Base-by-base conservation (phyloP, 2,329 filamentous ascomycete species). In the Chaetothyriales sp. region DNA sequence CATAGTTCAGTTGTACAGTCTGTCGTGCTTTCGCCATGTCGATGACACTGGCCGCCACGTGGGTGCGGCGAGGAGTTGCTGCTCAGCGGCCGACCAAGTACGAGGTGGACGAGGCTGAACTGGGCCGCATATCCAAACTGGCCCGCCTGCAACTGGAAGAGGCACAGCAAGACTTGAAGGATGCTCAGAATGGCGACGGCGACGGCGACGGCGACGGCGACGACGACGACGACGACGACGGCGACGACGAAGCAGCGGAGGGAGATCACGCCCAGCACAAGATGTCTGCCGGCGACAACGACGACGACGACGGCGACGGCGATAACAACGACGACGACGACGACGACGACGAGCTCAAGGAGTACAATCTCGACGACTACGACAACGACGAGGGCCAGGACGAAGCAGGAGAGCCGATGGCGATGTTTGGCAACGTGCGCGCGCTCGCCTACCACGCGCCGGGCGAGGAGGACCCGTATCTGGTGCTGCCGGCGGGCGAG, bases 361-460 rank as follows among this genome's bases (percentile, higher is more conserved):
- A 98, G 69, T 98, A 95, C 70, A 84, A 98, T 65, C 77, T 98
- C 51, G 90, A 97, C 58, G 82, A 95, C 68, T 98, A 98, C 67
- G 92, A 98, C 62, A 85, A 92, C 60, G 86, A 92, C 46, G 79
- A 82, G 6, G 76, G 78, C 13, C 76, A 78, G 1, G 82, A 81
- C 28, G 79, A 86, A 54, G 73, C 73, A 18, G 74, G 73, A 48
- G 83, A 87, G 63, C 78, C 83, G 50, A 83, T 92, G 77, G 84
- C 83, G 62, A 95, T 95, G 79, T 97, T 98, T 66, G 89, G 89
- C 64, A 95, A 95, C 65, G 80, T 94, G 65, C 94, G 92, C 69
- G 89, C 87, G 28, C 75, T 98, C 22, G 86, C 89, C 13, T 98
- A 95, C 70, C 89, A 98, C 73, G 82, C 89, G 60, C 88, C 87